Evolutionary conservation across 2,329 filamentous ascomycete species (phyloP).

Genomic region (Akanthomyces lecanii): DNA sequence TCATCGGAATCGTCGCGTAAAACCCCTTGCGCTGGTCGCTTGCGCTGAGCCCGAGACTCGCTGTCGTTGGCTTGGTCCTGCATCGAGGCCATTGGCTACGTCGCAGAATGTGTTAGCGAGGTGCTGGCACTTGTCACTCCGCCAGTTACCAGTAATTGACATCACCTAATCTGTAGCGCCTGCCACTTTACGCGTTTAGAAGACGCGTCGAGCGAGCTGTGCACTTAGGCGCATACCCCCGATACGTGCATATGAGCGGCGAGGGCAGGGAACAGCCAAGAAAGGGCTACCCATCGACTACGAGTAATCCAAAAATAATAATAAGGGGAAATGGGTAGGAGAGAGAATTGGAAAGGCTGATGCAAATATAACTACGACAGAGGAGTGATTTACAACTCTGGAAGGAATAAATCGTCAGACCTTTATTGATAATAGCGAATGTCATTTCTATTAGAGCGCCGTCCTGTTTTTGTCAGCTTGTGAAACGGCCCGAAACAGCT

Average conservation of each 20-base stretch:
- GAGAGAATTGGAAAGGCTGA: no score
- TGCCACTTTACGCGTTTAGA: conserved; percentile 18
- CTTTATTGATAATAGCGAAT: no score
- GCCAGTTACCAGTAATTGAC: not conserved
- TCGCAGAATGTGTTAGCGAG: not conserved
- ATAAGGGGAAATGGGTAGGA: no score
- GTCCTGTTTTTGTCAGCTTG: no score
- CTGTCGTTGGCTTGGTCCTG: not conserved
- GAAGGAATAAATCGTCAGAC: no score
- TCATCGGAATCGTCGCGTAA: conserved; percentile 60
- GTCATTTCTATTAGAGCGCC: no score
- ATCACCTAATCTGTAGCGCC: conserved; percentile 4
- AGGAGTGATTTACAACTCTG: no score
- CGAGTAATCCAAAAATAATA: no score
- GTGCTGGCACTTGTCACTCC: not conserved
- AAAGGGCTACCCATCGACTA: no score
- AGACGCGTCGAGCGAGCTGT: conserved; percentile 17
- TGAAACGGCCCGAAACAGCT: no score
- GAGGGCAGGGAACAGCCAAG: not conserved
- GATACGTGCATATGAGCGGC: conserved; percentile 11
- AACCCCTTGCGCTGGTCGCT: not conserved
- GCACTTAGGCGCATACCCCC: conserved; percentile 15
- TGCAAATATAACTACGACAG: no score
- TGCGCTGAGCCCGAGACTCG: conserved; percentile 8
- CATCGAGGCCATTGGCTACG: not conserved